These are phyloP conservation scores for Pythium coloratum DNA, from an alignment of 352 stramenopile species.

Conservation along the genomic window DNA sequence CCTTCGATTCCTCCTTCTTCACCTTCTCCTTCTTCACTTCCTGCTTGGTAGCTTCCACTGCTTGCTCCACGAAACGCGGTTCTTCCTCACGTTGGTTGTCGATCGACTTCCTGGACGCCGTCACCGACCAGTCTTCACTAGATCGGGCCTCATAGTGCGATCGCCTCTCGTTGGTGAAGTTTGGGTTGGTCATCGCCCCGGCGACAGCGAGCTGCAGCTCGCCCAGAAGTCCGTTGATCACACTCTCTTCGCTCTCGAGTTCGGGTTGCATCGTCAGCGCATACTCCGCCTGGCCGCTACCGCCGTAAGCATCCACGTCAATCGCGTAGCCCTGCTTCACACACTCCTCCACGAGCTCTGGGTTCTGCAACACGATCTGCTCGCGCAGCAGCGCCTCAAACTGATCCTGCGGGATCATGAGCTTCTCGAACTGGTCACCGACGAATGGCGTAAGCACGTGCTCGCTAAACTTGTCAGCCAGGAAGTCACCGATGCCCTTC, in stretches of 20 bases:
- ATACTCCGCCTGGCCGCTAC: background rate
- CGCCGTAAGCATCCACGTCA: background rate
- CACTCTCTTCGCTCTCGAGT: background rate
- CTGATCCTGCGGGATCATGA: constrained; percentile 16
- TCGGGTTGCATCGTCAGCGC: background rate
- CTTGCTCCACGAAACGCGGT: too few relatives aligned
- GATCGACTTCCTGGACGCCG: too few relatives aligned
- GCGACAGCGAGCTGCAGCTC: background rate
- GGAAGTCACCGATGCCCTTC: constrained; percentile 11
- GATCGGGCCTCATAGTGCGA: background rate
- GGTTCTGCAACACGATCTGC: constrained; percentile 22
- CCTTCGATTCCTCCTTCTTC: too few relatives aligned
- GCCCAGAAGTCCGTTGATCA: background rate
- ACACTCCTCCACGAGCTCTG: constrained; percentile 19
- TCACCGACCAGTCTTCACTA: too few relatives aligned
- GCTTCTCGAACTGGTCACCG: constrained; percentile 8
- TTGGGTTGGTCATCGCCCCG: background rate
- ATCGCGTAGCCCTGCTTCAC: background rate
- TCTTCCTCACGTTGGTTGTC: too few relatives aligned
- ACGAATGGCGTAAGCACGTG: constrained; percentile 3
- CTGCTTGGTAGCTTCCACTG: too few relatives aligned
- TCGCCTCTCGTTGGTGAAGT: background rate
- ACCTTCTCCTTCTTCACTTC: too few relatives aligned
- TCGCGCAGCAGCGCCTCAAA: constrained; percentile 28
- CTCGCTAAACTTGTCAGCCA: constrained; percentile 10